These are phyloP conservation scores for Mycena belliarum DNA, from an alignment of 768 basidiomycete species.

Conservation along the genomic window DNA sequence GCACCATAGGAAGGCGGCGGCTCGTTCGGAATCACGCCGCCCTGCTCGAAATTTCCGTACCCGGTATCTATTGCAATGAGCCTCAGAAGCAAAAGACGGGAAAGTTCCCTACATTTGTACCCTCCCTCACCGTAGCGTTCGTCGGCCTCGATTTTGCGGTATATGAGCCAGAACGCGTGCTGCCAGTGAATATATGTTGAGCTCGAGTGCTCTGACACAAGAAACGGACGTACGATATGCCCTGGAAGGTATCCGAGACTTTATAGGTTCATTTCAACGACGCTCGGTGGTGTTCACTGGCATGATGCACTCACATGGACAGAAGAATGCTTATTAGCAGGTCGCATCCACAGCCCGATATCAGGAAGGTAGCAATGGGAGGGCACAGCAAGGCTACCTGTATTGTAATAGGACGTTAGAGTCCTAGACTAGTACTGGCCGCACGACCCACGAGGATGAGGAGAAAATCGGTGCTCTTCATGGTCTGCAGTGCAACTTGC, in stretches of 20 bases:
- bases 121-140: conserved; percentile 57
- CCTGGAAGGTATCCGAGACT: conserved; percentile 61
- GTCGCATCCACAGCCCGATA: conserved; percentile 63
- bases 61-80: conserved; percentile 4
- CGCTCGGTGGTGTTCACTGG: too few species aligned
- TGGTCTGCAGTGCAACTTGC: background rate
- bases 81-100: background rate
- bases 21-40: background rate
- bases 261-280: conserved; percentile 20
- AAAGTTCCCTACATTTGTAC: conserved; percentile 49
- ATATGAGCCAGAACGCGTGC: conserved; percentile 68
- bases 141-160: conserved; percentile 61
- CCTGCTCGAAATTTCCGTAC: conserved; percentile 16
- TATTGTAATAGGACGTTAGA: background rate
- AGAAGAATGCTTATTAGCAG: conserved; percentile 58
- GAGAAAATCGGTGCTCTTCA: conserved; percentile 49
- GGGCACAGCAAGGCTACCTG: conserved; percentile 59
- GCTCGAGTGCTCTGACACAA: background rate
- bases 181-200: conserved; percentile 24
- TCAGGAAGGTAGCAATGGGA: conserved; percentile 54
- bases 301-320: conserved; percentile 47
- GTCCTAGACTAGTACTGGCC: background rate
- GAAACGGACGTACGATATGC: conserved; percentile 39
- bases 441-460: conserved; percentile 50
- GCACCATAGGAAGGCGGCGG: conserved; percentile 20